Base-by-base conservation (phyloP, 148 eudicot species). In the Persicaria maculosa region DNA sequence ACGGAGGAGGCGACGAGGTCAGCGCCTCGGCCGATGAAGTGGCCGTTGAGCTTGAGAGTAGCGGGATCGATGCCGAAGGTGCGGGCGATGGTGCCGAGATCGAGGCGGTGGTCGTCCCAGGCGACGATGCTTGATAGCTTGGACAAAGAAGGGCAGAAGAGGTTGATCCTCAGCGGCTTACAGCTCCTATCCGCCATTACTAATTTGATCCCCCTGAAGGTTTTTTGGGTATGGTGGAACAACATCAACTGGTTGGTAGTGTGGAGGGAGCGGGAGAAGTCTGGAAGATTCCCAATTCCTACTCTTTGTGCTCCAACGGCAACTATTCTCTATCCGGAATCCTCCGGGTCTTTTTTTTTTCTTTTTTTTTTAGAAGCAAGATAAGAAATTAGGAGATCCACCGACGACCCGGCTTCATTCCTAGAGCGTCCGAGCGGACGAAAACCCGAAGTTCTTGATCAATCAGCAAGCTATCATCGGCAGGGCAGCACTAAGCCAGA, bases 1-100 rank as follows among this genome's bases (percentile, higher is more conserved):
- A 93, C 90, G 11, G 93, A 91, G 1, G 85, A 85, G 11, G 98
- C 97, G 2, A 93, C 55, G 5, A 86, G 79, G 78, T 93, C 98
- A 8, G 83, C 75, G 6, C 95, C 97, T 83, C 94, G 86, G 68
- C 86, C 79, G 0, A 93, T 81, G 59, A 91, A 91, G 85, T 93
- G 86, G 11, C 97, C 98, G 62, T 93, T 93, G 61, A 93, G 77
- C 91, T 83, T 93, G 72, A 93, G 47, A 0, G 85, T 80, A 0
- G 57, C 46, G 12, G 97, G 91, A 69, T 91, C 89, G 43, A 93
- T 68, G 47, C 97, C 95, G 73, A 91, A 93, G 1, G 74, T 55
- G 40, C 85, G 68, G 50, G 98, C 82, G 9, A 93, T 88, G 6
- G 79, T 70, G 17, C 98, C 98, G 4, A 93, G 73, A 79, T 93